Conservation (phyloP, 2,329 filamentous ascomycete genomes). For the Sclerotinia nivalis region DNA sequence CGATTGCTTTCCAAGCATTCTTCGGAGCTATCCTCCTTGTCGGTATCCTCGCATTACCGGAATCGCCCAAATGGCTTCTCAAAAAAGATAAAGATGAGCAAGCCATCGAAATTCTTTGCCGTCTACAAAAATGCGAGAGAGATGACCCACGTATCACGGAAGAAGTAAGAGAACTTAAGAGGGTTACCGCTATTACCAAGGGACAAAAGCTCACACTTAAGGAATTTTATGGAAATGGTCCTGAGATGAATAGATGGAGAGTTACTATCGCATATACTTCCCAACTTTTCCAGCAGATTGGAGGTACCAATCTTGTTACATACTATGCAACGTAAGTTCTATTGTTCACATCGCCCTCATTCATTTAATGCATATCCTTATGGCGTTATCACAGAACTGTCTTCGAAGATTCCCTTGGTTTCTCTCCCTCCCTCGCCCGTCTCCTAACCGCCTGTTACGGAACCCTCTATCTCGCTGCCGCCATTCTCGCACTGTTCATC, state of each 20-base stretch:
- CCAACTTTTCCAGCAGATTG: conserved; percentile 55
- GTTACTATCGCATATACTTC: conserved; percentile 52
- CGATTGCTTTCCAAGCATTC: conserved; percentile 57
- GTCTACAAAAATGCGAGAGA: conserved; percentile 28
- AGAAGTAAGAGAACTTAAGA: conserved; percentile 36
- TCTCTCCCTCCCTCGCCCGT: conserved; percentile 50
- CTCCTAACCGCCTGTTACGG: conserved; percentile 39
- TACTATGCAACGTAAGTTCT: conserved; percentile 55
- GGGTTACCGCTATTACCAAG: conserved; percentile 42
- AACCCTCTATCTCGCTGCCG: conserved; percentile 62
- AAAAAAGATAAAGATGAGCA: conserved; percentile 22
- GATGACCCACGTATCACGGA: conserved; percentile 28
- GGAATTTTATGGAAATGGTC: conserved; percentile 36
- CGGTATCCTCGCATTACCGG: conserved; percentile 55
- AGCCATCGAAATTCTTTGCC: conserved; percentile 37
- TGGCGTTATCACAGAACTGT: conserved; percentile 47
- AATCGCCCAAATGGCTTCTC: conserved; percentile 50
- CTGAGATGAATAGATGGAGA: conserved; percentile 55
- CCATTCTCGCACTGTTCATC: conserved; percentile 60
- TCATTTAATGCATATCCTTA: background rate
- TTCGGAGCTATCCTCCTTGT: conserved; percentile 60
- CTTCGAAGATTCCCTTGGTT: conserved; percentile 60
- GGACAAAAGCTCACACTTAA: conserved; percentile 33
- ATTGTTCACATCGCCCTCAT: background rate
- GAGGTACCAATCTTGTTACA: conserved; percentile 47